A percentile compares a stretch with the other conserved stretches of the same genome.
These are phyloP conservation scores for Sarocladium brachiariae DNA, from an alignment of 2,329 filamentous ascomycete genomes.

Conservation along the genomic window DNA sequence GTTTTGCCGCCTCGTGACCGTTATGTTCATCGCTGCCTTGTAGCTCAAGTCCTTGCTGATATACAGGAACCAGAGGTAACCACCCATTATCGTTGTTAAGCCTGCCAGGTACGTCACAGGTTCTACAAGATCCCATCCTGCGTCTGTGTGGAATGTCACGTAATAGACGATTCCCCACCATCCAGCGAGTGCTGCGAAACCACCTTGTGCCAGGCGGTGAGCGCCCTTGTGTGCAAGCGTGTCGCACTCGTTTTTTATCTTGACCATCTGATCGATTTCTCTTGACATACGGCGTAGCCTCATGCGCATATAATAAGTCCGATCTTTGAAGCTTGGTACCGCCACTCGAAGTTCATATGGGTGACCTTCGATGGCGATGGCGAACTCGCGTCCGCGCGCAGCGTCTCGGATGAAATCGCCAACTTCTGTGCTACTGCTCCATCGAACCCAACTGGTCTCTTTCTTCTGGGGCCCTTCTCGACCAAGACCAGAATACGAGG, in stretches of 20 bases:
- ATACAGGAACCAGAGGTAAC: slow-evolving; percentile 90
- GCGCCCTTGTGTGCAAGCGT: slow-evolving; percentile 67
- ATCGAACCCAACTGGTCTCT: slow-evolving; percentile 64
- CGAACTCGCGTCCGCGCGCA: slow-evolving; percentile 75
- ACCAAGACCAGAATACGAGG: slow-evolving; percentile 65
- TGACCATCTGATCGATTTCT: slow-evolving; percentile 61
- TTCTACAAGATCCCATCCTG: slow-evolving; percentile 88
- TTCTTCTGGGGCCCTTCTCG: slow-evolving; percentile 45
- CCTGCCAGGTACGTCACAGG: slow-evolving; percentile 85
- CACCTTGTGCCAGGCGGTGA: slow-evolving; percentile 71
- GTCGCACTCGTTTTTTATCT: slow-evolving; percentile 78
- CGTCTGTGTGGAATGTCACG: slow-evolving; percentile 62
- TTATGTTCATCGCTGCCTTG: slow-evolving; percentile 79
- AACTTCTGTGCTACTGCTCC: slow-evolving; percentile 83
- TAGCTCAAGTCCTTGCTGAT: slow-evolving; percentile 87
- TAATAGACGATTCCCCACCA: slow-evolving; percentile 85
- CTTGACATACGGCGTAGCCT: slow-evolving; percentile 64
- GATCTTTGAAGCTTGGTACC: slow-evolving; percentile 81
- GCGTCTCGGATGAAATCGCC: slow-evolving; percentile 93
- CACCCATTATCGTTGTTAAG: slow-evolving; percentile 78
- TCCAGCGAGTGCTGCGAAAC: slow-evolving; percentile 62
- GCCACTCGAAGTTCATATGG: slow-evolving; percentile 61
- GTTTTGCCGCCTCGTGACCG: slow-evolving; percentile 70
- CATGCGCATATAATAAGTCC: slow-evolving; percentile 82
- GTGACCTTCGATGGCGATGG: slow-evolving; percentile 70